Conservation (phyloP, 2,329 filamentous ascomycete species). For the Fusarium sp. region DNA sequence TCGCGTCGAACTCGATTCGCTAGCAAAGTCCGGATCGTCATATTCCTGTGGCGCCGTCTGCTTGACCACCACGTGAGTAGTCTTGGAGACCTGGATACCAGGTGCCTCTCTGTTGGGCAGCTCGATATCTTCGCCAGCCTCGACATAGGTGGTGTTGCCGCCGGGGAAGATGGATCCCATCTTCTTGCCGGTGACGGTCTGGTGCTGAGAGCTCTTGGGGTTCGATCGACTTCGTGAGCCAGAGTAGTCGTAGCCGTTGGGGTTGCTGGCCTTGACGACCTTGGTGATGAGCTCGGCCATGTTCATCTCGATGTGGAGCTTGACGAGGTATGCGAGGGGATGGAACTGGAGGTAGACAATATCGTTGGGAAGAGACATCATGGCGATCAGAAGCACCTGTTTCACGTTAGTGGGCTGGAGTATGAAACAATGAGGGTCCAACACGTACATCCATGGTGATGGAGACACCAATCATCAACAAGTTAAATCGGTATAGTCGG, state of each 20-base stretch:
- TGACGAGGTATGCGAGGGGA: conserved; percentile 64
- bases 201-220: conserved; percentile 31
- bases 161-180: conserved; percentile 34
- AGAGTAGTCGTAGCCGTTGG: conserved; percentile 42
- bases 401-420: not conserved
- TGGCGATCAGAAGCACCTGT: conserved; percentile 45
- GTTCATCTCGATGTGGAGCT: conserved; percentile 66
- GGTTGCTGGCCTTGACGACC: conserved; percentile 47
- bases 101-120: conserved; percentile 22
- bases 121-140: conserved; percentile 36
- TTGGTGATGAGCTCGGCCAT: conserved; percentile 65
- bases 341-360: conserved; percentile 60
- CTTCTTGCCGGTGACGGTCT: conserved; percentile 19
- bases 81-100: conserved; percentile 43
- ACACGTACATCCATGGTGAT: conserved; percentile 46
- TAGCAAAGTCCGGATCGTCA: conserved; percentile 36
- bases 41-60: conserved; percentile 28
- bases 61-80: conserved; percentile 38
- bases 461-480: conserved; percentile 47
- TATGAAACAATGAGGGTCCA: fast-evolving
- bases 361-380: conserved; percentile 48
- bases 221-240: conserved; percentile 32
- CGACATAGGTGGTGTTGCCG: conserved; percentile 37
- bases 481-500: conserved; percentile 53
- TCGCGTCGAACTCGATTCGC: conserved; percentile 43